Percentiles rank a stretch among this genome's conserved stretches.
Evolutionary conservation across 495 filamentous ascomycete genomes (phyloP).

Genomic region (Endocarpon pusillum): DNA sequence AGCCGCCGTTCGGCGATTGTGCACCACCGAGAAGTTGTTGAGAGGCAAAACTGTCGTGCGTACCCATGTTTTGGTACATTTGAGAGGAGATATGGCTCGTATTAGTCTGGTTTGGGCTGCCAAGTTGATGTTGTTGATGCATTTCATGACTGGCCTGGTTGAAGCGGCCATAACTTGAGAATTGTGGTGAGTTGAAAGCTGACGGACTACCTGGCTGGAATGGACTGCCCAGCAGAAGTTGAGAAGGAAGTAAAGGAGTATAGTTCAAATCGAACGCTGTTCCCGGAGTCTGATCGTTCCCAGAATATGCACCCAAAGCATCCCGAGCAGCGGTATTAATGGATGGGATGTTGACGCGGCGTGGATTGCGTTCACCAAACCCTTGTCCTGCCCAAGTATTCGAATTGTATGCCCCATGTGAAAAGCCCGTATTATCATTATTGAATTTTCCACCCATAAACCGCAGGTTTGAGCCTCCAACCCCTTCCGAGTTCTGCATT

Average conservation of each 20-base stretch:
- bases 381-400: slow-evolving; percentile 47
- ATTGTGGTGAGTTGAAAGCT: slow-evolving; percentile 79
- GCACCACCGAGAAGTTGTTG: slow-evolving; percentile 59
- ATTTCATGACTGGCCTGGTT: slow-evolving; percentile 46
- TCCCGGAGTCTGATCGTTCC: slow-evolving; percentile 62
- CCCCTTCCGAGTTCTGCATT: slow-evolving; percentile 68
- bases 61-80: slow-evolving; percentile 60
- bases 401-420: slow-evolving; percentile 73
- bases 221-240: slow-evolving; percentile 85
- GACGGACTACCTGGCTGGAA: slow-evolving; percentile 91
- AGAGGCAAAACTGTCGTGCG: slow-evolving; percentile 54
- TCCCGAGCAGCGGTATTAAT: slow-evolving; percentile 62
- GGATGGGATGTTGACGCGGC: slow-evolving; percentile 70
- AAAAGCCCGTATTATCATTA: slow-evolving; percentile 68
- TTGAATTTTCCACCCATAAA: slow-evolving; percentile 55
- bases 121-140: slow-evolving; percentile 37
- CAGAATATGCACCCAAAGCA: slow-evolving; percentile 35
- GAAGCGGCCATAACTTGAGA: slow-evolving; percentile 66
- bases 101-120: slow-evolving; percentile 44
- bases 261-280: slow-evolving; percentile 96
- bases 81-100: slow-evolving; percentile 50
- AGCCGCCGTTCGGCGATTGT: slow-evolving; percentile 70
- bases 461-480: slow-evolving; percentile 34
- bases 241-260: slow-evolving; percentile 83
- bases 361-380: slow-evolving; percentile 68